phyloP scores from a whole-genome alignment of 2,329 filamentous ascomycete genomes.

The Penicillium sp. region DNA sequence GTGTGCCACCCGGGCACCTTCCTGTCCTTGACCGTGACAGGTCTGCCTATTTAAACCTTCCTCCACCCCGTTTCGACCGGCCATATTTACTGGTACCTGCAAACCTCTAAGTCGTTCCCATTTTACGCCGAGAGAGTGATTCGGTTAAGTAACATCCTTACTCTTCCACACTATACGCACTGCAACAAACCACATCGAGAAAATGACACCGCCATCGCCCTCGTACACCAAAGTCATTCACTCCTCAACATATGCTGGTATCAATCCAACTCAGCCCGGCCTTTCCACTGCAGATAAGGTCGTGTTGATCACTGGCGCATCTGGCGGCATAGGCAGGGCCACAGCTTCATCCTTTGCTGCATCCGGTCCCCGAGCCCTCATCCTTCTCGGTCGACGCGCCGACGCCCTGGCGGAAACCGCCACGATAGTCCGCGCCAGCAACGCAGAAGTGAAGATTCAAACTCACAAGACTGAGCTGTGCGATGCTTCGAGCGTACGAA shows the following conservation, averaged over 20 bases:
- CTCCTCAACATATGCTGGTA: background rate
- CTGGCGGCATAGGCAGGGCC: background rate
- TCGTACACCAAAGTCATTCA: background rate
- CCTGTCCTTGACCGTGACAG: no score
- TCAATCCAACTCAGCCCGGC: background rate
- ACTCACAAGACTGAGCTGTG: background rate
- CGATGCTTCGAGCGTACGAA: background rate
- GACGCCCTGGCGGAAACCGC: slow-evolving; percentile 3
- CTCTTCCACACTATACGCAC: no score
- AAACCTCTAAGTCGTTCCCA: no score
- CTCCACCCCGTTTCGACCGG: no score
- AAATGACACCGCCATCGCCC: background rate
- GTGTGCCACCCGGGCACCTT: no score
- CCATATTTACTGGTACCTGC: no score
- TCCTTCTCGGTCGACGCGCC: slow-evolving; percentile 15
- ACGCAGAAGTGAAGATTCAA: background rate
- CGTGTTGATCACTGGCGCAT: background rate
- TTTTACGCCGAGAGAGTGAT: no score
- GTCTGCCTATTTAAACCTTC: no score
- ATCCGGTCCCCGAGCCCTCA: slow-evolving; percentile 9
- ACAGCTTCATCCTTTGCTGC: slow-evolving; percentile 14
- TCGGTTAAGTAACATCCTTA: no score
- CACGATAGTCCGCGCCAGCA: background rate
- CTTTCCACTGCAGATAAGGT: background rate
- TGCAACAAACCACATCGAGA: background rate